Base-by-base conservation (phyloP, 345 rosid genomes). In the Populus tremula region DNA sequence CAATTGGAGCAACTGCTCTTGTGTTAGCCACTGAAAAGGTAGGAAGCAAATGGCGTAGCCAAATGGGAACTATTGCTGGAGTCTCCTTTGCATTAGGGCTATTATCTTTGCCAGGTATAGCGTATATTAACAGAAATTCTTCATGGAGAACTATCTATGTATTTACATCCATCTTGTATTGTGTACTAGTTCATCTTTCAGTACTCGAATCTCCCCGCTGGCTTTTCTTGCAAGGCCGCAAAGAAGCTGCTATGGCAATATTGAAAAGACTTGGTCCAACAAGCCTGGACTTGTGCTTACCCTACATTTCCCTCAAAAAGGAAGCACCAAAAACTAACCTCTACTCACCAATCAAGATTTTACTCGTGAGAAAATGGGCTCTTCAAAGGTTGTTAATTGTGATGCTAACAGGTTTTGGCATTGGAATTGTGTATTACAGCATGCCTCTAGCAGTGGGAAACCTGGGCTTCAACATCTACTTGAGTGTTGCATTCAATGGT, bases 121-220 rank as follows among this genome's bases (percentile, higher is more conserved):
- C 92, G 41, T 87, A 80, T 43, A 0, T 71, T 0, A 89, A 85
- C 18, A 67, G 83, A 74, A 85, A 85, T 36, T 81, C 80, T 9
- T 83, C 89, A 0, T 85, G 91, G 90, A 82, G 87, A 81, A 33
- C 23, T 59, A 78, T 90, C 2, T 88, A 87, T 49, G 6, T 84
- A 0, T 88, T 76, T 25, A 89, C 90, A 5, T 71, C 88, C 0
- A 27, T 88, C 0, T 18, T 84, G 5, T 87, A 81, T 69, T 82
- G 85, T 6, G 47, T 75, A 5, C 53, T 84, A 2, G 81, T 81
- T 35, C 84, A 77, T 5, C 72, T 85, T 39, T 72, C 85, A 2
- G 86, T 86, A 0, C 76, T 72, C 0, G 91, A 90, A 73, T 90
- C 90, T 10, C 91, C 93, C 0, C 80, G 90, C 49, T 88, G 93